Evolutionary conservation across 306 rosid species (phyloP).

Genomic region (Fragaria ananassa): DNA sequence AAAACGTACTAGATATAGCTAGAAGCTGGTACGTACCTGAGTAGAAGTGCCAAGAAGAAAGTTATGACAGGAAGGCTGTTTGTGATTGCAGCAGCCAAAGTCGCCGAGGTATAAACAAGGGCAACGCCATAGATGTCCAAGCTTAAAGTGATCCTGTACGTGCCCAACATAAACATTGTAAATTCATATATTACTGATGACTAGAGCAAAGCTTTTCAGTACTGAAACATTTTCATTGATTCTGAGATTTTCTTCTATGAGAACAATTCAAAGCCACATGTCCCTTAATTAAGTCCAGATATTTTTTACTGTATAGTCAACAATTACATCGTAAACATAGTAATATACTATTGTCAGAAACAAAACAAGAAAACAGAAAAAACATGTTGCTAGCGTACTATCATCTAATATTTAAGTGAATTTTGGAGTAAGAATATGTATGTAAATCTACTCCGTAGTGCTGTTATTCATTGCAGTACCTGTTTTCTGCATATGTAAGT

Average conservation of each 20-base stretch:
- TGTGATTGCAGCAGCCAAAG: constrained; percentile 71
- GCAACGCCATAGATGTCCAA: constrained; percentile 58
- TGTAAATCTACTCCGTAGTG: not conserved
- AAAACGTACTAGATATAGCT: not conserved
- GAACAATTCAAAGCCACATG: no score
- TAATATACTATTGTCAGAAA: no score
- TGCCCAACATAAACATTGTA: not conserved
- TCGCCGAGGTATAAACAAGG: constrained; percentile 62
- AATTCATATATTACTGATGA: not conserved
- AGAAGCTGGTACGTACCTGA: constrained; percentile 38
- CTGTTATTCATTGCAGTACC: not conserved
- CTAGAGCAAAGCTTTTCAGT: no score
- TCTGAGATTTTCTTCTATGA: no score
- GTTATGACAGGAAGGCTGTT: constrained; percentile 83
- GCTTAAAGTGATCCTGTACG: constrained; percentile 54
- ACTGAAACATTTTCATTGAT: no score
- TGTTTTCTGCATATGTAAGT: not conserved
- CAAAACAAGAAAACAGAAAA: no score
- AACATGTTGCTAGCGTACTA: not conserved
- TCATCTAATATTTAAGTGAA: no score
- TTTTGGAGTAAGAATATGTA: no score
- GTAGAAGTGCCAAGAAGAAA: constrained; percentile 64
- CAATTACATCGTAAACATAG: no score
- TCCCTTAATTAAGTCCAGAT: no score
- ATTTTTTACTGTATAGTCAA: no score